phyloP scores from a whole-genome alignment of 1,284 basidiomycete genomes.

The Caloboletus firmus region DNA sequence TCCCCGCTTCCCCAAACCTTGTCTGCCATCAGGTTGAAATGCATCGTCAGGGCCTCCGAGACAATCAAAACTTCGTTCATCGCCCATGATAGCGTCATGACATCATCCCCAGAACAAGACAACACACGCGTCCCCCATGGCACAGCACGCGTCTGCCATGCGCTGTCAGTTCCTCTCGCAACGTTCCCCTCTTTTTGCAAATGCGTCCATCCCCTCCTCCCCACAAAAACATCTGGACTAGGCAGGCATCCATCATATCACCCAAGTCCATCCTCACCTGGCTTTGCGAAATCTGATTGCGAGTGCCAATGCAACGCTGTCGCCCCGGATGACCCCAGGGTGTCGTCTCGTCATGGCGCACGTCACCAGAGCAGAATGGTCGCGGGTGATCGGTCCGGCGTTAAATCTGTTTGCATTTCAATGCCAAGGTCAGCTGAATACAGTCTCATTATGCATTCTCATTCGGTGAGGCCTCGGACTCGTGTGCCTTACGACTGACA shows the following conservation, averaged over 20 bases:
- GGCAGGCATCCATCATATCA: neutral
- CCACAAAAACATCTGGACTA: conserved; percentile 8
- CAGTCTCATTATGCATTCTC: neutral
- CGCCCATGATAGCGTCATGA: conserved; percentile 19
- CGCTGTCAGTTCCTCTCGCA: conserved; percentile 4
- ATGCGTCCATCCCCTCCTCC: neutral
- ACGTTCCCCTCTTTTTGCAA: conserved; percentile 10
- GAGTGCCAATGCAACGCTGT: neutral
- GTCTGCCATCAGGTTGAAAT: conserved; percentile 14
- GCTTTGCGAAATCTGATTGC: neutral
- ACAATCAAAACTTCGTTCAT: conserved; percentile 15
- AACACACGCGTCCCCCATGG: conserved; percentile 30
- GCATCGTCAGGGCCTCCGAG: conserved; percentile 16
- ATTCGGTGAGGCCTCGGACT: conserved; percentile 20
- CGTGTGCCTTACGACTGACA: conserved; percentile 2
- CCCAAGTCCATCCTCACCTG: neutral
- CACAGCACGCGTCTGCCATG: conserved; percentile 31
- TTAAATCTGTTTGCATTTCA: neutral
- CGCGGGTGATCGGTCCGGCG: neutral
- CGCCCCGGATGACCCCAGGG: conserved; percentile 2
- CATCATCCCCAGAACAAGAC: conserved; percentile 7
- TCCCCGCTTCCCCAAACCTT: conserved; percentile 23
- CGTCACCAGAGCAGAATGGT: conserved; percentile 1
- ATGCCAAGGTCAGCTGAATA: conserved; percentile 1
- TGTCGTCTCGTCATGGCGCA: neutral